phyloP scores from a whole-genome alignment of 306 rosid genomes.

The Medicago truncatula region DNA sequence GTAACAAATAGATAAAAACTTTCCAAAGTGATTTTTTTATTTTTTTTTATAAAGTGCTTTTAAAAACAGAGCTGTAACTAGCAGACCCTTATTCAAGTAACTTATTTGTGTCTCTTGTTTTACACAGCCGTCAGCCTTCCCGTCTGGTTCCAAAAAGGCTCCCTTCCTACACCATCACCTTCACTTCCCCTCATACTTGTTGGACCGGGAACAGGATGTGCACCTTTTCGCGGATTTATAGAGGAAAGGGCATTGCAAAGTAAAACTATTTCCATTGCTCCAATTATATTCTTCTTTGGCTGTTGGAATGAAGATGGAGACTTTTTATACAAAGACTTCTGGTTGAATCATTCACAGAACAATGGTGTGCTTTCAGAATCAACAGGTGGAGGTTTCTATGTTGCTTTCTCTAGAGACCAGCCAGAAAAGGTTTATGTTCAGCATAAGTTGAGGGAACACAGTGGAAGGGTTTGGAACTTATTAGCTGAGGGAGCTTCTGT shows the following conservation, averaged over 20 bases:
- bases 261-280: conserved; percentile 59
- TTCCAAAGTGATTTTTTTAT: neutral
- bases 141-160: conserved; percentile 80
- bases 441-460: conserved; percentile 80
- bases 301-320: conserved; percentile 74
- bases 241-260: conserved; percentile 85
- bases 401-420: conserved; percentile 91
- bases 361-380: conserved; percentile 77
- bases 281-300: conserved; percentile 83
- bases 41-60: no score
- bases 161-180: conserved; percentile 78
- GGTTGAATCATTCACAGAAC: conserved; percentile 66
- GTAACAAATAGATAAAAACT: neutral
- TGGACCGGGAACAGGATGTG: conserved; percentile 98
- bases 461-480: conserved; percentile 72
- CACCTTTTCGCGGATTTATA: conserved; percentile 83
- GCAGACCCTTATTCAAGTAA: neutral
- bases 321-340: conserved; percentile 77
- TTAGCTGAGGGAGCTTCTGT: conserved; percentile 76
- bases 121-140: conserved; percentile 64
- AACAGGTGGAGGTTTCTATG: conserved; percentile 83
- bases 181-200: conserved; percentile 83
- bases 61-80: no score
- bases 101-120: conserved; percentile 32
- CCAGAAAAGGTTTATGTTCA: conserved; percentile 86